These are phyloP conservation scores for Anisodus tanguticus DNA, from an alignment of 257 asterid genomes.

Conservation along the genomic window DNA sequence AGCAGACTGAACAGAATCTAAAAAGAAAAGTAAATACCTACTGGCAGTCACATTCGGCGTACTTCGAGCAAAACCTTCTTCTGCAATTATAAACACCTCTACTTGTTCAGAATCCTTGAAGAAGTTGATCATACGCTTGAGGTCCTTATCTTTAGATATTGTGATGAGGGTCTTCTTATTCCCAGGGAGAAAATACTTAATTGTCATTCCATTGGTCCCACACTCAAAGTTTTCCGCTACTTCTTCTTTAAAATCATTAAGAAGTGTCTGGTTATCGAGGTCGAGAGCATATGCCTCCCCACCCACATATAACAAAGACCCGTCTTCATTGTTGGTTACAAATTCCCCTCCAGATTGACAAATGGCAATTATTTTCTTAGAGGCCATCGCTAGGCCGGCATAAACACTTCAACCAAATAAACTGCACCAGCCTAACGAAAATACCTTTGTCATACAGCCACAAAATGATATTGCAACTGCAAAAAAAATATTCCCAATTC, in stretches of 20 bases:
- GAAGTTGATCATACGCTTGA: constrained; percentile 92
- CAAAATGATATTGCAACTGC: neutral
- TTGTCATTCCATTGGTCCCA: constrained; percentile 60
- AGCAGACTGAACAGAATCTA: neutral
- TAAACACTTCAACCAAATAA: constrained; percentile 3
- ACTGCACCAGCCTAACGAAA: neutral
- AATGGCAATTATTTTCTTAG: constrained; percentile 84
- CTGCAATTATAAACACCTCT: constrained; percentile 78
- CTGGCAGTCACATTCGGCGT: constrained; percentile 73
- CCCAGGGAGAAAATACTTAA: constrained; percentile 94
- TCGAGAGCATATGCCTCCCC: constrained; percentile 98
- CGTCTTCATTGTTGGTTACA: constrained; percentile 76
- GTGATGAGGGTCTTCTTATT: constrained; percentile 91
- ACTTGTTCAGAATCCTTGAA: constrained; percentile 94
- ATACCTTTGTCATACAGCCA: neutral
- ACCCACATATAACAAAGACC: constrained; percentile 73
- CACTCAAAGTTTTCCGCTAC: constrained; percentile 85
- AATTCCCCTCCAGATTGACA: constrained; percentile 98
- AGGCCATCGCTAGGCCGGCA: constrained; percentile 48
- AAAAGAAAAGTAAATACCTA: constrained; percentile 57
- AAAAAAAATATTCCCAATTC: neutral
- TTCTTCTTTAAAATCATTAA: constrained; percentile 84
- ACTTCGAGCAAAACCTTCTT: constrained; percentile 67
- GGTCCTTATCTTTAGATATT: constrained; percentile 94
- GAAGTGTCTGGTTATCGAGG: constrained; percentile 74